These are phyloP conservation scores for Aphanomyces invadans DNA, from an alignment of 352 stramenopile species.

Conservation along the genomic window DNA sequence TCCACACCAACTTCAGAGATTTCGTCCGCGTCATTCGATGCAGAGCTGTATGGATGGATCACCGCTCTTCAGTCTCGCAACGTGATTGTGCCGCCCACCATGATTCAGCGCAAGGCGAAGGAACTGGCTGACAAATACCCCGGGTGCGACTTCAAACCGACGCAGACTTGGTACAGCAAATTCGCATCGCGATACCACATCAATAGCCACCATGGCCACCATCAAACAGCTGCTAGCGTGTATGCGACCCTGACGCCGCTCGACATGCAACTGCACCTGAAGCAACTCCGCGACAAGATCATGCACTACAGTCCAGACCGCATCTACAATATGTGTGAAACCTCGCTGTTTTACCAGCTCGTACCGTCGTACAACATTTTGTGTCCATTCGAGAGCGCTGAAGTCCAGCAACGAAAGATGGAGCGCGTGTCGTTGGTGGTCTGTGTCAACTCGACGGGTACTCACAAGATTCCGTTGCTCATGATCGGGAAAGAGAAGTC, in stretches of 20 bases:
- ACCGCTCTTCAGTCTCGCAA: conserved; percentile 19
- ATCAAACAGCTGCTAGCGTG: too few relatives aligned
- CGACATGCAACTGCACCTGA: conserved; percentile 27
- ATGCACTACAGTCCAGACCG: conserved; percentile 33
- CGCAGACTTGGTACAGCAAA: conserved; percentile 22
- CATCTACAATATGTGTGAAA: conserved; percentile 47
- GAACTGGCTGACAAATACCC: conserved; percentile 19
- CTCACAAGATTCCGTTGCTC: conserved; percentile 47
- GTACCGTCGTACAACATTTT: conserved; percentile 31
- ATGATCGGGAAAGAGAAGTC: conserved; percentile 41
- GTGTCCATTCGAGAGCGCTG: not conserved
- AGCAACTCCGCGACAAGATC: conserved; percentile 29
- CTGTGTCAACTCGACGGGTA: conserved; percentile 43
- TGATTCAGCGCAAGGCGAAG: conserved; percentile 21
- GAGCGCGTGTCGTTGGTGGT: conserved; percentile 40
- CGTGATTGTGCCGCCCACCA: conserved; percentile 17
- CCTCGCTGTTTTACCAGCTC: conserved; percentile 44
- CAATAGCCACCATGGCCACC: not conserved
- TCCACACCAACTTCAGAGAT: not conserved
- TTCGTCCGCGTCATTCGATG: conserved; percentile 53
- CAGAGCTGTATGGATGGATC: conserved; percentile 84
- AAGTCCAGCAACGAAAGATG: conserved; percentile 28
- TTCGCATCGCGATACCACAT: conserved; percentile 18
- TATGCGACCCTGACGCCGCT: conserved; percentile 12
- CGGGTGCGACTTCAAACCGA: conserved; percentile 14